These are phyloP conservation scores for Aspergillus steynii DNA, from an alignment of 495 filamentous ascomycete genomes.

Conservation along the genomic window DNA sequence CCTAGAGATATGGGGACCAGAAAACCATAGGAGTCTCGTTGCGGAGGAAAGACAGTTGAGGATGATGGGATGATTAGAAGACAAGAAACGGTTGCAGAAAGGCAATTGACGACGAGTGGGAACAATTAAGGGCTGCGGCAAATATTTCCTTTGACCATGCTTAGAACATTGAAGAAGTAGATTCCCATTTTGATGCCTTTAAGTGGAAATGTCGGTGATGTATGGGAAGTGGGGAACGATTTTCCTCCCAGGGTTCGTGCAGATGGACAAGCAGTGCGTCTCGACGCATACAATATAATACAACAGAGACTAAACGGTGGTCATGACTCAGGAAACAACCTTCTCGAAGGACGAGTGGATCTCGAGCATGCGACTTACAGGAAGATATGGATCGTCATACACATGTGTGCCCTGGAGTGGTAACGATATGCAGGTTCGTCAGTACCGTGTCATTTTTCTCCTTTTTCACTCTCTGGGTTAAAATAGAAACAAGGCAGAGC, in stretches of 20 bases:
- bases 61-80: not conserved
- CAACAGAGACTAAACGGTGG: not conserved
- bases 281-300: not conserved
- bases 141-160: constrained; percentile 2
- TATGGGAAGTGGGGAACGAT: not conserved
- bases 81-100: not conserved
- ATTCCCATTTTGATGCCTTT: constrained; percentile 7
- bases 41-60: not conserved
- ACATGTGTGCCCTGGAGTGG: not conserved
- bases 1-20: not conserved
- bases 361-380: constrained; percentile 3
- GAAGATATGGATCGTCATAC: not conserved
- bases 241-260: not conserved
- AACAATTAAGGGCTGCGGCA: not conserved
- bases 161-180: constrained; percentile 1
- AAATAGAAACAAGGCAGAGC: not conserved
- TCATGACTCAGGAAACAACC: constrained; percentile 5
- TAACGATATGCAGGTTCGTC: not conserved
- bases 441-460: not conserved
- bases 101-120: not conserved
- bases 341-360: constrained; percentile 3
- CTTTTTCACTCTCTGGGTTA: not conserved
- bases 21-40: not conserved
- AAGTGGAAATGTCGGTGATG: constrained; percentile 2
- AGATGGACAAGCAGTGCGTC: not conserved